Evolutionary conservation across 169 alveolate genomes (phyloP), one percentile per base, ranked within the genome.

Genomic region (Plasmodium adleri): DNA sequence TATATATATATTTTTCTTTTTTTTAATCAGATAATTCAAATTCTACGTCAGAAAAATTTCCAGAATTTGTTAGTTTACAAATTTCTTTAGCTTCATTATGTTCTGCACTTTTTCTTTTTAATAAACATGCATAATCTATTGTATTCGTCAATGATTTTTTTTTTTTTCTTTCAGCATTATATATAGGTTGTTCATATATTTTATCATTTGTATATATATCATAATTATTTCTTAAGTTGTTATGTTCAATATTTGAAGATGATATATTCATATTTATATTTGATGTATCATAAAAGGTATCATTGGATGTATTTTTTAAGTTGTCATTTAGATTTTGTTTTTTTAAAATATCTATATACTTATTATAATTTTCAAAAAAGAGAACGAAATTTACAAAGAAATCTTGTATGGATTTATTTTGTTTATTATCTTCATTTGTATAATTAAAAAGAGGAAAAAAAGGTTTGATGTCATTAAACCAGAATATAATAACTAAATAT

Each of bases 381-480:
- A n/a, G 68, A 50, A 32, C 64, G 6, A 86, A 59, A 60, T 86
- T 71, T 22, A 86, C 87, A 64, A 86, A 86, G 7, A 86, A 32
- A 72, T 86, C 92, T 13, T 71, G 49, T 45, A 87, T 70, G 54
- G 59, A 60, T 62, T 64, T 72, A 9, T 60, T 66, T 52, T 86
- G 71, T 66, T 52, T 70, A 20, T 43, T 62, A 32, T 32, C 45
- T 71, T 71, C 76, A 86, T 71, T 87, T 28, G 50, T 39, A 26
- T 86, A 71, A 72, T 87, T 86, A 71, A 86, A 86, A 64, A 86
- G 78, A 43, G 92, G 92, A 54, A 59, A 86, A 54, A 86, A 86
- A 12, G 92, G 92, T 73, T 58, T 86, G 26, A 86, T 47, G 20
- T 86, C 92, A 24, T 87, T 87, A 24, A 86, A 62, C 92, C 92